Evolutionary conservation across 129 eudicot genomes (phyloP), one percentile per base, ranked within the genome.

Genomic region (Flaveria trinervia): DNA sequence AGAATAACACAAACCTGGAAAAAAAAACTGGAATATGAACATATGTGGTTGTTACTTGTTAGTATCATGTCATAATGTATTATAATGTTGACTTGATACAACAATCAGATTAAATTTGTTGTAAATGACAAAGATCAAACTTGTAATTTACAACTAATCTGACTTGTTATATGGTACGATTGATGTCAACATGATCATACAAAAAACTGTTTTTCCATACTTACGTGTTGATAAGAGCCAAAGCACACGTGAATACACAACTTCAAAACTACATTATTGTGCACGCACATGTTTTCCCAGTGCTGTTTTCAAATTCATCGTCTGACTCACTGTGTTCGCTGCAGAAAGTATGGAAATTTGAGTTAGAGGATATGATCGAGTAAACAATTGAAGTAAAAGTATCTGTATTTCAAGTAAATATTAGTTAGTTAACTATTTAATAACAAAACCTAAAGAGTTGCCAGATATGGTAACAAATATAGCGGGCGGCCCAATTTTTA

Each of bases 251-350:
- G 25, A 78, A 62, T 20, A 77, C 39, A 65, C 8, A 71, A 50
- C 11, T 14, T 51, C 68, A 72, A 45, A 65, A 72, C 85, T 88
- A 92, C 98, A 92, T 92, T 66, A 92, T 89, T 79, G 65, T 83
- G 90, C 98, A 92, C 14, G 90, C 79, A 75, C 98, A 92, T 46
- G 93, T 81, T 83, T 82, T 84, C 73, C 78, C 88, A 57, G 69
- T 74, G 69, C 80, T 78, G 48, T 64, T 77, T 72, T 84, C 93
- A 80, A 88, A 88, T 57, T 90, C 98, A 48, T 92, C 88, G 41
- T 92, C 96, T 13, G 96, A 88, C 45, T 74, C 85, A 54, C 88
- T 87, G 51, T 70, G 75, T 43, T 92, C 97, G 49, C 97, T 92
- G 90, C 84, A 76, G 17, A 33, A 48, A 62, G n/a, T 7, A 33